Conservation (phyloP, 371 early-diverging fungal species). For the Conidiobolus incongruus region DNA sequence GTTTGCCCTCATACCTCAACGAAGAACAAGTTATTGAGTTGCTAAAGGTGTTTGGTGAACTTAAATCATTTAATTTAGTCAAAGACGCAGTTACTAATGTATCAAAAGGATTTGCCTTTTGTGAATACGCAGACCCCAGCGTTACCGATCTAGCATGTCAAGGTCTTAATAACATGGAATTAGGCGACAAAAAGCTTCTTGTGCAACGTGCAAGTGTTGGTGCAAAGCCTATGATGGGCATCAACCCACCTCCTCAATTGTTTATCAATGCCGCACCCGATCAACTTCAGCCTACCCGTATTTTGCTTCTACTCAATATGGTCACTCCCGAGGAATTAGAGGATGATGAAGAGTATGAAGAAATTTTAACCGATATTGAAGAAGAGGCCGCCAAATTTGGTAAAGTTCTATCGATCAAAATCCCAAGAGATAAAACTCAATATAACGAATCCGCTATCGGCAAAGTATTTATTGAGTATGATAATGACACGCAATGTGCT, state of each 20-base stretch:
- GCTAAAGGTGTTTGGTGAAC: slow-evolving; percentile 76
- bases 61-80: slow-evolving; percentile 78
- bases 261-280: slow-evolving; percentile 7
- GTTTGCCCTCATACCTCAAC: slow-evolving; percentile 67
- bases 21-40: slow-evolving; percentile 89
- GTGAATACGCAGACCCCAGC: slow-evolving; percentile 74
- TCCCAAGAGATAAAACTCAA: slow-evolving; percentile 41
- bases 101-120: slow-evolving; percentile 90
- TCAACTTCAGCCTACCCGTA: slow-evolving; percentile 39
- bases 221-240: slow-evolving; percentile 14
- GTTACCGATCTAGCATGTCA: slow-evolving; percentile 84
- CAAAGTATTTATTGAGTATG: slow-evolving; percentile 74
- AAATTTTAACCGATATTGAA: slow-evolving; percentile 74
- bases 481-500: slow-evolving; percentile 24
- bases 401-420: slow-evolving; percentile 43
- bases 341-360: slow-evolving; percentile 73
- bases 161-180: slow-evolving; percentile 84
- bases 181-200: slow-evolving; percentile 82
- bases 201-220: slow-evolving; percentile 88
- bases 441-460: slow-evolving; percentile 45
- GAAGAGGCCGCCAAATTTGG: slow-evolving; percentile 85
- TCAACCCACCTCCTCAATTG: slow-evolving; percentile 6
- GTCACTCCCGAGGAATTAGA: slow-evolving; percentile 69
- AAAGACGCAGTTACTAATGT: slow-evolving; percentile 54
- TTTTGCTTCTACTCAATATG: slow-evolving; percentile 87